Conservation (phyloP, 1,284 basidiomycete species). For the Malassezia arunalokei region DNA sequence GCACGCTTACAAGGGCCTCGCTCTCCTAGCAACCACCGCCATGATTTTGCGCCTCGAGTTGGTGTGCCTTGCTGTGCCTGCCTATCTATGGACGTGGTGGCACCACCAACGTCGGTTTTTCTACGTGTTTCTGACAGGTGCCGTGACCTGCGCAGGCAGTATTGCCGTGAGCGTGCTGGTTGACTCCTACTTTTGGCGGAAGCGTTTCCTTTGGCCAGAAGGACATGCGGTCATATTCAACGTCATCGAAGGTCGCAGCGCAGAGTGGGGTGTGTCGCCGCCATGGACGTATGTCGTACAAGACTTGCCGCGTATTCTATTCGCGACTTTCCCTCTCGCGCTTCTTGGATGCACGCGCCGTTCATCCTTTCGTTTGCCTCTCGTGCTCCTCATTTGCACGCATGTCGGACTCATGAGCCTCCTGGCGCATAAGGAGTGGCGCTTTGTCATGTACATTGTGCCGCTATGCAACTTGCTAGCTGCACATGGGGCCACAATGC, state of each 20-base stretch:
- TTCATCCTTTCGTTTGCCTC: slow-evolving; percentile 47
- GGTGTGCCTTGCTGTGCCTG: slow-evolving; percentile 43
- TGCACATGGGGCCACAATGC: slow-evolving; percentile 51
- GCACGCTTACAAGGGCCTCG: slow-evolving; percentile 36
- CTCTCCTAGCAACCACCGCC: slow-evolving; percentile 56
- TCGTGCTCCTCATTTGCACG: slow-evolving; percentile 27
- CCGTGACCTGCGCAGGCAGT: slow-evolving; percentile 5
- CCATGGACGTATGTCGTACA: slow-evolving; percentile 59
- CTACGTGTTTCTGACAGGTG: slow-evolving; percentile 11
- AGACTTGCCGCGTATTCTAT: slow-evolving; percentile 66
- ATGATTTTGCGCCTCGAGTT: slow-evolving; percentile 73
- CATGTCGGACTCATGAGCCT: slow-evolving; percentile 62
- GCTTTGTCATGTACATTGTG: slow-evolving; percentile 78
- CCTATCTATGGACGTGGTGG: slow-evolving; percentile 21
- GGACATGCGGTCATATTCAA: slow-evolving; percentile 71
- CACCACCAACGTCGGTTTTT: slow-evolving; percentile 13
- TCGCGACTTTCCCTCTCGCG: slow-evolving; percentile 55
- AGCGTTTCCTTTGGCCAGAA: slow-evolving; percentile 65
- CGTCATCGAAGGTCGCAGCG: slow-evolving; percentile 68
- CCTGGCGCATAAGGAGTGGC: slow-evolving; percentile 70
- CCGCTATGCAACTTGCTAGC: slow-evolving; percentile 71
- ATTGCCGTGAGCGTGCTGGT: slow-evolving; percentile 48
- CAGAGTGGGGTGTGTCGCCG: slow-evolving; percentile 81
- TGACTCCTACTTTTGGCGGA: slow-evolving; percentile 77
- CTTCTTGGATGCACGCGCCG: slow-evolving; percentile 50